These are phyloP conservation scores for Cryptococcus sp. DNA, from an alignment of 1,284 basidiomycete genomes.

Conservation along the genomic window DNA sequence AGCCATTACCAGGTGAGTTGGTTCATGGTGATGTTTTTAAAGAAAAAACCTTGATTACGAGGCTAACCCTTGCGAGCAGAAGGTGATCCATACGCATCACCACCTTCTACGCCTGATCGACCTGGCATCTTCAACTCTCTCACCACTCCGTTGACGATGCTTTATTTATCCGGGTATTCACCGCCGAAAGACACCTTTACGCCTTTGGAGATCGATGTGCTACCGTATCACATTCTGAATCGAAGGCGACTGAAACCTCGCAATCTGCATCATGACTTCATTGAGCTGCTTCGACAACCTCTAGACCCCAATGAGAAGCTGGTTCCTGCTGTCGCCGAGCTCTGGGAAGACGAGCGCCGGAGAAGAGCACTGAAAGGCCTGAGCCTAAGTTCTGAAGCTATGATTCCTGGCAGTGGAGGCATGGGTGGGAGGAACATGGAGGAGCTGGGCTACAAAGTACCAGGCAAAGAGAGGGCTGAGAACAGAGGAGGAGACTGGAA, in stretches of 20 bases:
- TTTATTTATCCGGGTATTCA: constrained; percentile 52
- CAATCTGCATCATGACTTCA: constrained; percentile 71
- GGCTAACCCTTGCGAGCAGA: constrained; percentile 21
- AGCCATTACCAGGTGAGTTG: constrained; percentile 55
- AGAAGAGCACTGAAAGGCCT: constrained; percentile 65
- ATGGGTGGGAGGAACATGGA: constrained; percentile 42
- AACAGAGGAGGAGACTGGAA: constrained; percentile 53
- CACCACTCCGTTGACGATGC: constrained; percentile 38
- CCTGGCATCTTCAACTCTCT: constrained; percentile 34
- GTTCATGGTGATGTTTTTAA: neutral
- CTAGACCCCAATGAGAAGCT: constrained; percentile 68
- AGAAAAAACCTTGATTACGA: neutral
- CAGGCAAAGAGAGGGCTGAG: constrained; percentile 26
- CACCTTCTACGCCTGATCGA: constrained; percentile 14
- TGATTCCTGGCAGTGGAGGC: constrained; percentile 49
- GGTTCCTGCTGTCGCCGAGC: constrained; percentile 81
- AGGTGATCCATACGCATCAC: constrained; percentile 38
- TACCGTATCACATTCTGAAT: constrained; percentile 82
- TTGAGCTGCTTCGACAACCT: constrained; percentile 60
- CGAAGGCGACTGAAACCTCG: constrained; percentile 67
- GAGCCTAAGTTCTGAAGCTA: constrained; percentile 34
- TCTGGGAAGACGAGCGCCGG: constrained; percentile 91
- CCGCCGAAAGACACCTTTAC: constrained; percentile 67
- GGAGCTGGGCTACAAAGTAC: constrained; percentile 45
- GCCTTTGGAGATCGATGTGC: constrained; percentile 80